Percentiles rank a stretch among this genome's conserved stretches.
Evolutionary conservation across 495 filamentous ascomycete genomes (phyloP).

Genomic region (Penicillium taxi): DNA sequence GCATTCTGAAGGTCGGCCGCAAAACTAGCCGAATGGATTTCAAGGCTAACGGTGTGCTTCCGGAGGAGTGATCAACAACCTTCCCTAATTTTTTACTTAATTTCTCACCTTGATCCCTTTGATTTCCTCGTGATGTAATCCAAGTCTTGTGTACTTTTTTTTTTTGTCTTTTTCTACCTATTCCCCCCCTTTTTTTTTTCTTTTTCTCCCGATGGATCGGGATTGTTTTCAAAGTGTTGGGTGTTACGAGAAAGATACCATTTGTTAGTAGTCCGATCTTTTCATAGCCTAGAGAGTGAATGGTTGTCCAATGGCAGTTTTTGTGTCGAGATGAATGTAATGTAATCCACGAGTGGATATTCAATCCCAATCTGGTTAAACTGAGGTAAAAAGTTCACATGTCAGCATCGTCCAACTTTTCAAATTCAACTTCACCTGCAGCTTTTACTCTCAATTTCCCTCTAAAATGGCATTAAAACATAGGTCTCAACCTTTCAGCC

Average conservation of each 20-base stretch:
- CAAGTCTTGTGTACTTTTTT: conserved; percentile 7
- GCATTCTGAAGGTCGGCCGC: conserved; percentile 37
- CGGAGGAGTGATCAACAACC: conserved; percentile 27
- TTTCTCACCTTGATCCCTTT: conserved; percentile 4
- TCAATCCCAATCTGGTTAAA: too few relatives aligned
- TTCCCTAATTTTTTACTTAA: conserved; percentile 10
- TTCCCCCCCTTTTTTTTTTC: conserved; percentile 3
- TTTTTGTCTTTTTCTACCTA: conserved; percentile 6
- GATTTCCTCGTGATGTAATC: too few relatives aligned
- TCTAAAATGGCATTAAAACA: too few relatives aligned
- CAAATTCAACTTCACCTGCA: too few relatives aligned
- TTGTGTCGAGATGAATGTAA: too few relatives aligned
- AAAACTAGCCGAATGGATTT: conserved; percentile 42
- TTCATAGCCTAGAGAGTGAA: conserved; percentile 10
- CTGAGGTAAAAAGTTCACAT: too few relatives aligned
- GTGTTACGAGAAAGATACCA: conserved; percentile 24
- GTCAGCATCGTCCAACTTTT: too few relatives aligned
- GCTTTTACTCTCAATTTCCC: too few relatives aligned
- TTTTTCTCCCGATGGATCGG: conserved; percentile 16
- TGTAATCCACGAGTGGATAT: too few relatives aligned
- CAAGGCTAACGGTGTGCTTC: conserved; percentile 24
- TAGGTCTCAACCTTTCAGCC: too few relatives aligned
- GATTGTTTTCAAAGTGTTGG: conserved; percentile 3
- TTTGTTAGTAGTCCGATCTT: conserved; percentile 12
- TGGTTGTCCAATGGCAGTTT: too few relatives aligned